phyloP scores from a whole-genome alignment of 176 grass and related monocot genomes.

The Musa beccarii region DNA sequence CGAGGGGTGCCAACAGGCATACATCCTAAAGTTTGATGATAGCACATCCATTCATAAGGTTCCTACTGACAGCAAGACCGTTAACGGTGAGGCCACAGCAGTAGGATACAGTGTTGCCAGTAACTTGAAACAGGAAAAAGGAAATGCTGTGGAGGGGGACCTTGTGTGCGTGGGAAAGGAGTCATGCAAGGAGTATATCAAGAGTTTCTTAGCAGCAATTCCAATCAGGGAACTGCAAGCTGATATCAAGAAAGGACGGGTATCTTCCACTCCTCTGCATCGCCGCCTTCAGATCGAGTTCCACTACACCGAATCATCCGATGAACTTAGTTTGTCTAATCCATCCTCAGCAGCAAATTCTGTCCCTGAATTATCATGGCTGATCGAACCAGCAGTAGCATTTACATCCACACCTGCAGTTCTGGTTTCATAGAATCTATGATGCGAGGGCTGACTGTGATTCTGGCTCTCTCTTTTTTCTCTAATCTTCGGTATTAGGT shows the following conservation, averaged over 20 bases:
- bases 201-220: constrained; percentile 89
- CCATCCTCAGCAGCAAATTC: background rate
- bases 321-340: background rate
- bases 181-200: constrained; percentile 88
- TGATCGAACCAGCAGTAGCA: background rate
- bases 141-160: constrained; percentile 25
- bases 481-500: background rate
- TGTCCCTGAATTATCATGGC: constrained; percentile 10
- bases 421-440: constrained; percentile 10
- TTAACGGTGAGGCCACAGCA: constrained; percentile 19
- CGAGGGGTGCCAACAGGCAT: constrained; percentile 77
- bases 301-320: constrained; percentile 54
- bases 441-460: background rate
- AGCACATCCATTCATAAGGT: constrained; percentile 55
- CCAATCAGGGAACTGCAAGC: constrained; percentile 78
- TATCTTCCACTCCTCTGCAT: constrained; percentile 55
- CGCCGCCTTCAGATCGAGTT: constrained; percentile 91
- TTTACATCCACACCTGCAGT: background rate
- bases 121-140: constrained; percentile 28
- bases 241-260: constrained; percentile 82
- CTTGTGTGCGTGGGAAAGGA: constrained; percentile 62
- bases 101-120: constrained; percentile 16
- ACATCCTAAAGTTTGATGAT: constrained; percentile 86
- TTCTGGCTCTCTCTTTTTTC: background rate
- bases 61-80: constrained; percentile 31